A percentile compares a stretch with the other conserved stretches of the same genome.
Conservation (phyloP, 2,329 filamentous ascomycete genomes). For the Herpotrichia juniperi region DNA sequence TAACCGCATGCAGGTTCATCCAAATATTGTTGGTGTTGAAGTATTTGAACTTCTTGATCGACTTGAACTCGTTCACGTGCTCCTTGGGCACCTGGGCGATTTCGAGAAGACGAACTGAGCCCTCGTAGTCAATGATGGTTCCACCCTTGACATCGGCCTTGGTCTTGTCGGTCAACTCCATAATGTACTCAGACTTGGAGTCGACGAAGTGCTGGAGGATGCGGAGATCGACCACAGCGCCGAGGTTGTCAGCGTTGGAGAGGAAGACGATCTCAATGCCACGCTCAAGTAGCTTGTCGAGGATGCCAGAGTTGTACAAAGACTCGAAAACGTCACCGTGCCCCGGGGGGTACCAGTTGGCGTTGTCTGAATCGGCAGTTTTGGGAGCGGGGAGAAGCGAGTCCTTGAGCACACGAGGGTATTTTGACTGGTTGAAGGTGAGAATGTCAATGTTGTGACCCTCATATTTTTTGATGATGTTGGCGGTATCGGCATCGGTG, state of each 20-base stretch:
- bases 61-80: constrained; percentile 99
- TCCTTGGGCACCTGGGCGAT: constrained; percentile 99
- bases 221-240: constrained; percentile 94
- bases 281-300: constrained; percentile 93
- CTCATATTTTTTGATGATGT: constrained; percentile 99
- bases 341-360: constrained; percentile 98
- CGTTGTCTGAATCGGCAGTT: constrained; percentile 82
- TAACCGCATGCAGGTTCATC: constrained; percentile 97
- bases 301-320: constrained; percentile 97
- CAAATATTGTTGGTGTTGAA: constrained; percentile 99
- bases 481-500: constrained; percentile 95
- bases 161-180: constrained; percentile 99
- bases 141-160: constrained; percentile 99
- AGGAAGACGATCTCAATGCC: constrained; percentile 98
- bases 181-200: constrained; percentile 96
- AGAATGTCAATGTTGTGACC: constrained; percentile 99
- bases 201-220: constrained; percentile 99
- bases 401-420: constrained; percentile 98
- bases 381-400: constrained; percentile 96
- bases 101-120: constrained; percentile 93
- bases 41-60: constrained; percentile 99
- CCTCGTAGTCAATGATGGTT: constrained; percentile 99
- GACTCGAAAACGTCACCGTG: constrained; percentile 99
- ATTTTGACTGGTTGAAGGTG: constrained; percentile 99
- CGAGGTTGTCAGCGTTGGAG: constrained; percentile 98